A percentile compares a stretch with the other conserved stretches of the same genome.
Conservation (phyloP, 2,329 filamentous ascomycete genomes). For the Sarocladiaceae sp. region DNA sequence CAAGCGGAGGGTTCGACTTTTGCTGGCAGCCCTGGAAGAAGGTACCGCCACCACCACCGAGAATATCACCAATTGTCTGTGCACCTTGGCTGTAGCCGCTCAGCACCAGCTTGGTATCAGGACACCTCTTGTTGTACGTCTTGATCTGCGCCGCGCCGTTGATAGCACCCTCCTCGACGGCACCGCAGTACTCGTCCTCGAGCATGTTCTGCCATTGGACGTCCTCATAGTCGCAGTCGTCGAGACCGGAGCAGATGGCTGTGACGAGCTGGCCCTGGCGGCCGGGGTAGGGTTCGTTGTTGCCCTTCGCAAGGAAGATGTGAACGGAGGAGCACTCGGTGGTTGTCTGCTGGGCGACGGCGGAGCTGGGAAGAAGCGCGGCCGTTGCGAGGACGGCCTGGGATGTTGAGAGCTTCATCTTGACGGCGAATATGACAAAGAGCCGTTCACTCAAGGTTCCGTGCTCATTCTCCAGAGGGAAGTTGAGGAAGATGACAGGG, state of each 20-base stretch:
- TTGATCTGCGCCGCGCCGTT: constrained; percentile 31
- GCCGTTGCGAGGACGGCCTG: neutral
- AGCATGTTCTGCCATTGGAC: constrained; percentile 23
- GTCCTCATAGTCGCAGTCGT: constrained; percentile 25
- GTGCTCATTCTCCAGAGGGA: too few relatives aligned
- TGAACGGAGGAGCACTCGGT: constrained; percentile 17
- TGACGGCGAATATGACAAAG: too few relatives aligned
- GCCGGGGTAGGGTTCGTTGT: constrained; percentile 24
- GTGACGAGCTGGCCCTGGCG: constrained; percentile 20
- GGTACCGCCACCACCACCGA: constrained; percentile 26
- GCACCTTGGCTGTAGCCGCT: constrained; percentile 35
- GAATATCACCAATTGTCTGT: constrained; percentile 29
- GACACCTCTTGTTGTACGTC: constrained; percentile 31
- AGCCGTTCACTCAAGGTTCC: too few relatives aligned
- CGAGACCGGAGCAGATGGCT: constrained; percentile 21
- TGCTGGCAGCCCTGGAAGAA: constrained; percentile 25
- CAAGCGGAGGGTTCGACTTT: constrained; percentile 17
- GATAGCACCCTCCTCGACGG: constrained; percentile 27
- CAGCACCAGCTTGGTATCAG: constrained; percentile 31
- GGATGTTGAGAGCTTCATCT: constrained; percentile 1
- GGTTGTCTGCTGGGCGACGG: neutral
- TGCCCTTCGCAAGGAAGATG: constrained; percentile 22
- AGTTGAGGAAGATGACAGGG: too few relatives aligned
- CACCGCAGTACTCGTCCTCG: constrained; percentile 24
- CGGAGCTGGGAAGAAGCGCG: neutral